Evolutionary conservation across 108 stramenopile species (phyloP), one percentile per base, ranked within the genome.

Genomic region (Nitzschia putrida): DNA sequence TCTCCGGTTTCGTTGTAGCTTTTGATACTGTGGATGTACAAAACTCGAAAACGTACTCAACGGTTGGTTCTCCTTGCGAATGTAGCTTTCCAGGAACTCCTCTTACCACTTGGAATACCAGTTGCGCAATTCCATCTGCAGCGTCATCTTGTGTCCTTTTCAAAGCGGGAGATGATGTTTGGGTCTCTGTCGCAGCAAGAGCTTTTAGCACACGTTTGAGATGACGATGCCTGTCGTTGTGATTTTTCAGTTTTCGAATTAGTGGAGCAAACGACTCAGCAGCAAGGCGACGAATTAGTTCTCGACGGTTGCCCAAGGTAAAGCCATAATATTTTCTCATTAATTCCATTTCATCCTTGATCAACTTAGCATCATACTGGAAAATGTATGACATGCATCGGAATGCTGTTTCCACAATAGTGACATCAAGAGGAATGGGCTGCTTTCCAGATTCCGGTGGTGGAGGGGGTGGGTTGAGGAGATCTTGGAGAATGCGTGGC

Each of bases 191-290:
- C 21, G 49, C 85, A 75, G 76, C 70, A 56, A 94, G 60, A 12
- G 93, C 90, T 56, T 83, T 80, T 18, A 94, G 55, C 24, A 91
- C 86, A 43, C 85, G 71, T 45, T 73, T 77, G 26, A 94, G 64
- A 69, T 94, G 93, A 9, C 76, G 72, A 53, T 87, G 80, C 38
- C 83, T 74, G 25, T 84, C 82, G 18, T 67, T 83, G 10, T 82
- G 80, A 8, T 63, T 68, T 56, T 82, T 84, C 14, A 89, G 74
- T 53, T 87, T 85, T 68, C 93, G 79, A 41, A 94, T 67, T 8
- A 91, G 55, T 8, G 90, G 93, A 14, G 93, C 90, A 78, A 84
- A 90, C 0, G 89, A 71, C 69, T 94, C 90, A 10, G 90, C 84
- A 4, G 88, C 83, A 47, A 94, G 75, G 38, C 88, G 77, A 20